Evolutionary conservation across 2,329 filamentous ascomycete species (phyloP).

Genomic region (Fusarium mangiferae): DNA sequence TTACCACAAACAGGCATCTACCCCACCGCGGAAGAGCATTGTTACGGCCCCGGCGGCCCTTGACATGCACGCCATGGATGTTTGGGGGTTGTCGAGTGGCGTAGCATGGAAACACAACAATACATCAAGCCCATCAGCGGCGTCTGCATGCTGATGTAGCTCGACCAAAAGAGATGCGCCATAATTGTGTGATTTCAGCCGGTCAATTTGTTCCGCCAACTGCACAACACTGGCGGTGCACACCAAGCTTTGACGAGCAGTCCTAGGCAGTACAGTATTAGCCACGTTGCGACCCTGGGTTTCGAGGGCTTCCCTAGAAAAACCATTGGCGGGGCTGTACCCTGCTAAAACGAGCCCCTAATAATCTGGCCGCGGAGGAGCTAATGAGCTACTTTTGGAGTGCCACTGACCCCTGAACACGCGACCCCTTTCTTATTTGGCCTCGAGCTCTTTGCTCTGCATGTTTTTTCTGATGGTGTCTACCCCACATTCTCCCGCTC

Average conservation of each 20-base stretch:
- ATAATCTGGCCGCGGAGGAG: constrained; percentile 2
- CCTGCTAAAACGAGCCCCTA: constrained; percentile 22
- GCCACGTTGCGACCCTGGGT: constrained; percentile 2
- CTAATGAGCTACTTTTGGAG: constrained; percentile 8
- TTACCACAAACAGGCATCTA: not conserved
- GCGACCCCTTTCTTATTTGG: constrained; percentile 41
- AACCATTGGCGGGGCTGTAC: not conserved
- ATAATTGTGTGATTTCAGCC: not conserved
- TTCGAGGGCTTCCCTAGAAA: not conserved
- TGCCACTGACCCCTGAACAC: constrained; percentile 29
- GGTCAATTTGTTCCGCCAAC: not conserved
- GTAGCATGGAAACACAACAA: not conserved
- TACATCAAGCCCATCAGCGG: not conserved
- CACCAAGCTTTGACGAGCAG: not conserved
- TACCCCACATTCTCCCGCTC: constrained; percentile 33
- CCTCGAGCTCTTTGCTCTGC: not conserved
- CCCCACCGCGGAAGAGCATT: constrained; percentile 12
- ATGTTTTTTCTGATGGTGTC: constrained; percentile 3
- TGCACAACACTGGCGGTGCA: not conserved
- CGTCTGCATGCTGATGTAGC: not conserved
- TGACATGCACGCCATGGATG: not conserved
- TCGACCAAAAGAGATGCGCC: not conserved
- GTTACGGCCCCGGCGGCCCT: constrained; percentile 3
- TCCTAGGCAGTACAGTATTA: not conserved
- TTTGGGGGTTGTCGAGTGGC: constrained; percentile 4